Base-by-base conservation (phyloP, 75 land plant genomes). In the Sequoiadendron giganteum region DNA sequence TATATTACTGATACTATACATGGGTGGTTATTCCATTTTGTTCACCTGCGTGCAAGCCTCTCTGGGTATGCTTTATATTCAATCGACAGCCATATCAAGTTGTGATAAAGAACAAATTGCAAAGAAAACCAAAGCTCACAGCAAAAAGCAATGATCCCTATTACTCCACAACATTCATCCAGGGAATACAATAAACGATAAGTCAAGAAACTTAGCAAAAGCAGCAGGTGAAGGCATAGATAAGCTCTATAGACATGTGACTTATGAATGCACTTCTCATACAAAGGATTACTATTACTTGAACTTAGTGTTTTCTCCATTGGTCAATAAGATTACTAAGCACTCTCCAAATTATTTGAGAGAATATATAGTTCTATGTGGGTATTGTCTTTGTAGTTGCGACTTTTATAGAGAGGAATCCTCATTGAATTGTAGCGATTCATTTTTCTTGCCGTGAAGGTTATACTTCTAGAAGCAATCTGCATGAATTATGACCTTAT, bases 121-220 rank as follows among this genome's bases (percentile, higher is more conserved):
- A 84, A 84, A 4, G 85, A 10, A 52, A 84, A 84, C 40, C 85
- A 84, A 16, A 52, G 19, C 58, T 84, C 85, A 30, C 85, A 84
- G 55, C 30, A 40, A 30, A 84, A 84, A 0, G 58, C 58, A 3
- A 52, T 5, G n/a, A 84, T 34, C 56, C 52, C 8, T 5, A 52
- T 21, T 3, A 19, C 3, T 6, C 18, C 47, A 34, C 30, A 52
- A 32, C 48, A 52, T 48, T n/a, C 85, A 48, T 84, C 56, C 43
- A 84, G 15, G 36, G 56, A n/a, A 52, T 52, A 11, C 54, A 49
- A 48, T n/a, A 84, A 49, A 48, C 85, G 85, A 84, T 84, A 52
- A 0, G 11, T 15, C 36, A 84, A 32, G 38, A 84, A 84, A 25
- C 18, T 45, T 14, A 84, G 4, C 4, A 84, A n/a, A 52, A 84